phyloP scores from a whole-genome alignment of 2,329 filamentous ascomycete species.

The Microthyrium microscopicum region DNA sequence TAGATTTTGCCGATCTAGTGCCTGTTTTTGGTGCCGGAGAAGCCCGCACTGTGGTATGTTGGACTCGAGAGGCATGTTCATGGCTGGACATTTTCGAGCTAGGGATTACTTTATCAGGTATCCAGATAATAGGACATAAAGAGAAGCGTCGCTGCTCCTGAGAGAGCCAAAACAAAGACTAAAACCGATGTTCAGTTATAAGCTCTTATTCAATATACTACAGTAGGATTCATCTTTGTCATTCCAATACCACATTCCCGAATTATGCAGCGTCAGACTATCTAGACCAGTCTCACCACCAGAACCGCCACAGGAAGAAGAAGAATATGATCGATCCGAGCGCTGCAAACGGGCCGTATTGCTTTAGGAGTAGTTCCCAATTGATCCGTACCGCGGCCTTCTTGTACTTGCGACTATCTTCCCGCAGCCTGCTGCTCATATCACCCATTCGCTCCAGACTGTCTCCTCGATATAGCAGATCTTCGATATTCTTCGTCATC shows the following conservation, averaged over 20 bases:
- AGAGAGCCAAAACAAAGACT: neutral
- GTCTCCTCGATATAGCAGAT: constrained; percentile 86
- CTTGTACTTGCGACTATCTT: constrained; percentile 90
- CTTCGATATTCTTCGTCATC: constrained; percentile 99
- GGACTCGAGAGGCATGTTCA: constrained; percentile 11
- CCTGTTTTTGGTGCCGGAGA: constrained; percentile 22
- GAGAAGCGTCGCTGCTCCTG: too few species aligned
- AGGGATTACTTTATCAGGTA: too few species aligned
- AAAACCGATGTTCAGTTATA: neutral
- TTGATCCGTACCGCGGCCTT: constrained; percentile 90
- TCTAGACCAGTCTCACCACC: constrained; percentile 29
- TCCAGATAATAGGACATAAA: neutral
- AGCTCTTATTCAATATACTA: neutral
- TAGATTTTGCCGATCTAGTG: constrained; percentile 11
- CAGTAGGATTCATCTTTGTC: neutral
- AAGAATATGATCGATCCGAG: constrained; percentile 69
- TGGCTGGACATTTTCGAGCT: too few species aligned
- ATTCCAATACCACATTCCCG: neutral
- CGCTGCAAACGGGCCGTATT: constrained; percentile 78
- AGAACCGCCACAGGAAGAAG: constrained; percentile 88
- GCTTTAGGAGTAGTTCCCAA: constrained; percentile 85
- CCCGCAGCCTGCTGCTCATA: constrained; percentile 68
- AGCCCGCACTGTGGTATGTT: constrained; percentile 27
- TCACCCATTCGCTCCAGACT: constrained; percentile 94
- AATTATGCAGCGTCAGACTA: neutral